Conservation (phyloP, 306 rosid genomes). For the Alnus rubra region DNA sequence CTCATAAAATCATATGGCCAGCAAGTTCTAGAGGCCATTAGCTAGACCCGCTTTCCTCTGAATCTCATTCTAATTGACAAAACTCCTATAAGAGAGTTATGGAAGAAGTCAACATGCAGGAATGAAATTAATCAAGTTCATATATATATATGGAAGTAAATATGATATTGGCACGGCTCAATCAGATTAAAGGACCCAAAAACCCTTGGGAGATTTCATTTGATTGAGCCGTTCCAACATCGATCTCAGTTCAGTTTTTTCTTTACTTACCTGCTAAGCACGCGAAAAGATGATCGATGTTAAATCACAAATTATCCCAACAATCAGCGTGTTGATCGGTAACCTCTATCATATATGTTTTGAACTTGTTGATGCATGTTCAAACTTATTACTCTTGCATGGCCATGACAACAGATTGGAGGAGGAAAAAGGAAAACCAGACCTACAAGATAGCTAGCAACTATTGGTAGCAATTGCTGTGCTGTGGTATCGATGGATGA, state of each 20-base stretch:
- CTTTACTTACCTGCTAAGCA: background rate
- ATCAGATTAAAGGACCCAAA: slow-evolving; percentile 69
- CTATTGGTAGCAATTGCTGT: background rate
- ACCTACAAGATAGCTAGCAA: background rate
- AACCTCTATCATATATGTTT: slow-evolving; percentile 12
- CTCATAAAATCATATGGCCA: background rate
- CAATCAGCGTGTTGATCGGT: slow-evolving; percentile 2
- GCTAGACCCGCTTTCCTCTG: background rate
- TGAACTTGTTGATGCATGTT: background rate
- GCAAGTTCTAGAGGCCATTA: background rate
- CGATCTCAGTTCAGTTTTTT: slow-evolving; percentile 10
- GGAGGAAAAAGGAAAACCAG: background rate
- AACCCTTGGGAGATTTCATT: slow-evolving; percentile 57
- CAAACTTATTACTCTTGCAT: background rate
- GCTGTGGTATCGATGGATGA: background rate
- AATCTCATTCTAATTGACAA: background rate
- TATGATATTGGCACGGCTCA: slow-evolving; percentile 95
- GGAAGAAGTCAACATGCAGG: background rate
- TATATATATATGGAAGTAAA: background rate
- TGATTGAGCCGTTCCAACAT: slow-evolving; percentile 85
- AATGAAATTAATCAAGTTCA: background rate
- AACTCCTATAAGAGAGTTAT: background rate
- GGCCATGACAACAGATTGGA: background rate
- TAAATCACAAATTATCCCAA: background rate
- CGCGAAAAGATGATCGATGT: background rate